Percentiles rank a stretch among this genome's conserved stretches.
These are phyloP conservation scores for Pisolithus thermaeus DNA, from an alignment of 1,284 basidiomycete species.

Conservation along the genomic window DNA sequence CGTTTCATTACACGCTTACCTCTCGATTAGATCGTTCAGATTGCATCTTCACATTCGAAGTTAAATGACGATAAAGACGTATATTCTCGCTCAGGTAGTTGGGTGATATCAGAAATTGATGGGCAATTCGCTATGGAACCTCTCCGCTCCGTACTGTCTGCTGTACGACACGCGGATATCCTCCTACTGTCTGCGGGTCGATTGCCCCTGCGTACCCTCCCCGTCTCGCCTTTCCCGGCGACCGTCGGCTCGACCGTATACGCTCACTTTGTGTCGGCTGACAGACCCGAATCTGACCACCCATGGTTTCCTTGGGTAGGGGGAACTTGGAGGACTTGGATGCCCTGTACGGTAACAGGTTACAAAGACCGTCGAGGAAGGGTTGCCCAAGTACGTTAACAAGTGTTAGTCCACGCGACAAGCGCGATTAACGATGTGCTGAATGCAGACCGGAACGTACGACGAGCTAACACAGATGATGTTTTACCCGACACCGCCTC, in stretches of 20 bases:
- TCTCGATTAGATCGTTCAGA: neutral
- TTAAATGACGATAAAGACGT: too few species aligned
- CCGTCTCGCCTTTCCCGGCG: constrained; percentile 65
- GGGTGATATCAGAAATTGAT: constrained; percentile 16
- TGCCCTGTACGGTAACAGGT: constrained; percentile 43
- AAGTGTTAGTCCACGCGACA: too few species aligned
- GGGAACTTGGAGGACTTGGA: constrained; percentile 53
- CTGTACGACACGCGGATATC: constrained; percentile 41
- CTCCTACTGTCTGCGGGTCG: constrained; percentile 39
- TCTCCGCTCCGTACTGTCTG: constrained; percentile 48
- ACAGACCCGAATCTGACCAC: constrained; percentile 27
- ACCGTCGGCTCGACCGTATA: constrained; percentile 43
- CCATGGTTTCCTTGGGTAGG: constrained; percentile 51
- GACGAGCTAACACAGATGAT: constrained; percentile 58
- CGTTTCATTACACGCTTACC: neutral
- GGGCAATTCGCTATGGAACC: constrained; percentile 34
- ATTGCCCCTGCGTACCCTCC: constrained; percentile 41
- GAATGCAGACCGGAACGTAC: constrained; percentile 60
- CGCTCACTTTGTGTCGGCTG: constrained; percentile 51
- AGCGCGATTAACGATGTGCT: neutral
- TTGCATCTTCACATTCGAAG: neutral
- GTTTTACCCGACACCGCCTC: constrained; percentile 53
- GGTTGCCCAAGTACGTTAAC: constrained; percentile 44
- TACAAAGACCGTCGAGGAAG: constrained; percentile 57
- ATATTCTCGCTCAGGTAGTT: neutral